Evolutionary conservation across 2,329 filamentous ascomycete genomes (phyloP), one percentile per base, ranked within the genome.

Genomic region (Fusarium sulawesiense): DNA sequence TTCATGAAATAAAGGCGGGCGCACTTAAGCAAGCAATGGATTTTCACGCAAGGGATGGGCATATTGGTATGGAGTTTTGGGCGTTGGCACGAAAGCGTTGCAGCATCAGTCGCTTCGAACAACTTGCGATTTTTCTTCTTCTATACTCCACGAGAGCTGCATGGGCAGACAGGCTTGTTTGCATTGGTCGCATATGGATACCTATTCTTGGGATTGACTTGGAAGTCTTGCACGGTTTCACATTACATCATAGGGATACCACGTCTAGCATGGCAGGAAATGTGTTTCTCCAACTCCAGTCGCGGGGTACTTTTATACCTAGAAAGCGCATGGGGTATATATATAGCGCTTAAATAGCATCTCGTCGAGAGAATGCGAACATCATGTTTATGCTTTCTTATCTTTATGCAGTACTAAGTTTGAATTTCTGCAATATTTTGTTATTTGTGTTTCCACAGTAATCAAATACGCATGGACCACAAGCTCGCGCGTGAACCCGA

Each of bases 231-330:
- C 49, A 63, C 47, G 58, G 60, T 50, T 68, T 74, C 53, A 60
- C 45, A 64, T 74, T 73, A 60, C 61, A 66, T 62, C 49, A 72
- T 66, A 73, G 20, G 30, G 55, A 66, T 75, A 75, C 73, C 73
- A 73, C 58, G 30, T 66, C 46, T 50, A 64, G 61, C 63, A 64
- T 59, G 64, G 50, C 56, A 50, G 42, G 48, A 56, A 60, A 49
- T 48, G 47, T 54, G 50, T 49, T 47, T 42, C 40, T 64, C 34
- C 27, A 49, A 45, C 46, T 32, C 54, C 12, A 42, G 32, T 29
- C 55, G 50, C 45, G 41, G 46, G 55, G 46, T 29, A 53, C 8
- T 23, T 23, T n/a, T 13, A 12, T 34, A 40, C 12, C 30, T 27
- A n/a, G 34, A 49, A 25, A 47, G 20, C 32, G 20, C 20, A 29